Evolutionary conservation across 2,329 filamentous ascomycete genomes (phyloP).

Genomic region (Pseudogymnoascus sp.): DNA sequence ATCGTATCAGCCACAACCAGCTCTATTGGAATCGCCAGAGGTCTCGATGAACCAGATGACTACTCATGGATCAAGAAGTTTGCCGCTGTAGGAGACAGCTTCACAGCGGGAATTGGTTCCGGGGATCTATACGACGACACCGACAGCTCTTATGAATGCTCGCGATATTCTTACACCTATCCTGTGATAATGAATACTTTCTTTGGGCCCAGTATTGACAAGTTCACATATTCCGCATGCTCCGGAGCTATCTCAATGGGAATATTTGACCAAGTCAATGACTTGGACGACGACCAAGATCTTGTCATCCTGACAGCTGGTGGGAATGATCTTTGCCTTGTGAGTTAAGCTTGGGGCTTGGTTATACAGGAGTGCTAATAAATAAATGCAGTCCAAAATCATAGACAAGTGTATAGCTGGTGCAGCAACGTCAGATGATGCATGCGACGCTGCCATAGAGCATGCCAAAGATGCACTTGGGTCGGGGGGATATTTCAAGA

Average conservation of each 20-base stretch:
- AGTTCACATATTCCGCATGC: slow-evolving; percentile 27
- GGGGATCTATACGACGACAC: slow-evolving; percentile 16
- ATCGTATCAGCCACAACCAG: neutral
- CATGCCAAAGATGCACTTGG: slow-evolving; percentile 24
- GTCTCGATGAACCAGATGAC: neutral
- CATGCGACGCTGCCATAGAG: slow-evolving; percentile 14
- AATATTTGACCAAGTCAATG: slow-evolving; percentile 25
- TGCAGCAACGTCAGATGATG: slow-evolving; percentile 12
- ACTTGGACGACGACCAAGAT: slow-evolving; percentile 25
- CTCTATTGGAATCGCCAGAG: neutral
- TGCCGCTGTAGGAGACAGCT: slow-evolving; percentile 33
- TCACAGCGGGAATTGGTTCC: slow-evolving; percentile 31
- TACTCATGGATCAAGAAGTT: slow-evolving; percentile 22
- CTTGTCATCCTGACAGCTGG: slow-evolving; percentile 31
- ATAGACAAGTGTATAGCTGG: slow-evolving; percentile 22
- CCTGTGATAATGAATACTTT: slow-evolving; percentile 23
- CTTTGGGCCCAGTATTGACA: slow-evolving; percentile 19
- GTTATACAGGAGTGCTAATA: neutral
- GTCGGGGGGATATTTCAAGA: slow-evolving; percentile 21
- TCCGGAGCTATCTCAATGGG: slow-evolving; percentile 22
- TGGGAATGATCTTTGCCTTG: slow-evolving; percentile 33
- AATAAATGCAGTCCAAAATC: slow-evolving; percentile 12
- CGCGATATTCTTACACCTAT: slow-evolving; percentile 26
- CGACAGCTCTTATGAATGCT: slow-evolving; percentile 18
- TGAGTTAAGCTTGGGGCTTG: slow-evolving; percentile 11